These are phyloP conservation scores for Daedalea quercina DNA, from an alignment of 768 basidiomycete genomes.

Conservation along the genomic window DNA sequence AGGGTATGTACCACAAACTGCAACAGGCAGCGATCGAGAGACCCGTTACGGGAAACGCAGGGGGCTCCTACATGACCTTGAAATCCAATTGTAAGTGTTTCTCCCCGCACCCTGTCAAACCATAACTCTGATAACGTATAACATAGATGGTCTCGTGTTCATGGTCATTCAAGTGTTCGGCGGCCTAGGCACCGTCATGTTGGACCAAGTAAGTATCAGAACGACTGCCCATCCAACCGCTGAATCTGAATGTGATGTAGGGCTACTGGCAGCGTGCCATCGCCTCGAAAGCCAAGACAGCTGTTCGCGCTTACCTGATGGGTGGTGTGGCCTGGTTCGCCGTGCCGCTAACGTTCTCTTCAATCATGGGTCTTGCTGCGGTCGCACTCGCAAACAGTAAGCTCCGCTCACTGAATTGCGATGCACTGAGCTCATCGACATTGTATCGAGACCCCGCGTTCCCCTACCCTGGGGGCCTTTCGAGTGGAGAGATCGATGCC, in stretches of 20 bases:
- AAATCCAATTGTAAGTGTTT: conserved; percentile 24
- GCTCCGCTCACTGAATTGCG: no score
- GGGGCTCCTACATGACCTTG: conserved; percentile 45
- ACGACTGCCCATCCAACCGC: background rate
- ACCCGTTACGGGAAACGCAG: conserved; percentile 38
- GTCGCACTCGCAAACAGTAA: conserved; percentile 13
- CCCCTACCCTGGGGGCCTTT: conserved; percentile 6
- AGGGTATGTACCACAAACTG: conserved; percentile 35
- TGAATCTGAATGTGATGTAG: conserved; percentile 10
- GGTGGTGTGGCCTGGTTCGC: conserved; percentile 31
- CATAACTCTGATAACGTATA: background rate
- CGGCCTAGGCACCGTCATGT: background rate
- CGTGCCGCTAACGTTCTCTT: conserved; percentile 32
- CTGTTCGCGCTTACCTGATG: conserved; percentile 26
- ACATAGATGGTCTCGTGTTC: conserved; percentile 4
- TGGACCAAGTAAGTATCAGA: conserved; percentile 1
- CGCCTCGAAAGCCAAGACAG: conserved; percentile 22
- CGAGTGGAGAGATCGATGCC: conserved; percentile 11
- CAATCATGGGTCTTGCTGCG: conserved; percentile 24
- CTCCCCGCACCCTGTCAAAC: background rate
- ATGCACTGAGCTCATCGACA: no score
- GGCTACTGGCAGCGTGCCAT: conserved; percentile 29
- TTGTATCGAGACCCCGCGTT: background rate
- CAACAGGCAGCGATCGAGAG: conserved; percentile 30
- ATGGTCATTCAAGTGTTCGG: conserved; percentile 4